Conservation (phyloP, 352 stramenopile genomes). For the Globisporangium takayamanum region DNA sequence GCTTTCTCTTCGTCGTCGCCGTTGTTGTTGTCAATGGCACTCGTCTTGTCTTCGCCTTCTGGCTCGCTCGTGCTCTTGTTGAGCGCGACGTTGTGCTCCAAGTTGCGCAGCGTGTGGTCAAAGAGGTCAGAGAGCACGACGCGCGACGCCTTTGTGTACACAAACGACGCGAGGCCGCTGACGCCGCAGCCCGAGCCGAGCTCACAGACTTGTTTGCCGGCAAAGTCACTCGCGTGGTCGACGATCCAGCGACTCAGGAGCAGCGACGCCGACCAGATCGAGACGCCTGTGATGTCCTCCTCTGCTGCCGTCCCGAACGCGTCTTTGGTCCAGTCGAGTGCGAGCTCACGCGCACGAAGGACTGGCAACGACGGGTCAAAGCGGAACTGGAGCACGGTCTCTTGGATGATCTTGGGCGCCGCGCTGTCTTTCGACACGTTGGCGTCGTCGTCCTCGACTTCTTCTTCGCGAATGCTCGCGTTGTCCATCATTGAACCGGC, state of each 20-base stretch:
- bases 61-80: slow-evolving; percentile 31
- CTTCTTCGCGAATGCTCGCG: slow-evolving; percentile 54
- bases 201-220: slow-evolving; percentile 73
- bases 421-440: slow-evolving; percentile 20
- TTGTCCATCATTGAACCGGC: slow-evolving; percentile 70
- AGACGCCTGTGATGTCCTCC: slow-evolving; percentile 84
- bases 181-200: slow-evolving; percentile 81
- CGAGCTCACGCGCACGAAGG: slow-evolving; percentile 69
- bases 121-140: slow-evolving; percentile 86
- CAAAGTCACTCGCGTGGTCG: slow-evolving; percentile 51
- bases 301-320: slow-evolving; percentile 74
- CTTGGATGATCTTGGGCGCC: slow-evolving; percentile 66
- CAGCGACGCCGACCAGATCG: slow-evolving; percentile 85
- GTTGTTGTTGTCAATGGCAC: not conserved
- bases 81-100: slow-evolving; percentile 73
- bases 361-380: slow-evolving; percentile 54
- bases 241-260: slow-evolving; percentile 83
- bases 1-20: slow-evolving; percentile 23
- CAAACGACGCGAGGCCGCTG: slow-evolving; percentile 64
- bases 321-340: slow-evolving; percentile 77
- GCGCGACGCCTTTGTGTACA: slow-evolving; percentile 68
- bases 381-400: slow-evolving; percentile 76
- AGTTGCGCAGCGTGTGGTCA: slow-evolving; percentile 73
- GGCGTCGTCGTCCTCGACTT: slow-evolving; percentile 56
- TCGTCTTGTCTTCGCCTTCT: not conserved